Evolutionary conservation across 1,284 basidiomycete genomes (phyloP).

Genomic region (Cryptococcus sp.): DNA sequence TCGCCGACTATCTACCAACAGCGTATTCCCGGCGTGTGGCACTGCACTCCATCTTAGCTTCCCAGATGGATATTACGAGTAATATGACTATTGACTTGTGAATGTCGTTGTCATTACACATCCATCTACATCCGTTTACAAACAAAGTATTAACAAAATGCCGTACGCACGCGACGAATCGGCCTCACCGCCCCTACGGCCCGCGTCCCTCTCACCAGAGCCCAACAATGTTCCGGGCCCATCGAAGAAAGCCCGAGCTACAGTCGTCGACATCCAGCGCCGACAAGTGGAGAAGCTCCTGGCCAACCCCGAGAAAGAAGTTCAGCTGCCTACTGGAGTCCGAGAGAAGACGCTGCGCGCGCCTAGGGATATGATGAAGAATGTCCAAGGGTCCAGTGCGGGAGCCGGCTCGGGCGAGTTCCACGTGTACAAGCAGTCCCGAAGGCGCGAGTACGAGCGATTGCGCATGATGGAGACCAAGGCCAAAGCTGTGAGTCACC

Average conservation of each 20-base stretch:
- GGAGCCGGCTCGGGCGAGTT: slow-evolving; percentile 90
- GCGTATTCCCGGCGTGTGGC: too few species aligned
- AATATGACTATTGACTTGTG: too few species aligned
- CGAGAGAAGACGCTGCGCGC: slow-evolving; percentile 68
- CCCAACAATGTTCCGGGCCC: slow-evolving; percentile 10
- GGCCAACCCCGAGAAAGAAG: slow-evolving; percentile 79
- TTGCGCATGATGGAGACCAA: slow-evolving; percentile 87
- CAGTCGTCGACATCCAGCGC: slow-evolving; percentile 19
- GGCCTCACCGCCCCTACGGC: slow-evolving; percentile 5
- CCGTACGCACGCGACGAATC: neutral
- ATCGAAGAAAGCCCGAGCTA: slow-evolving; percentile 10
- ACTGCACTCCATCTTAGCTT: too few species aligned
- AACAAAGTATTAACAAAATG: neutral
- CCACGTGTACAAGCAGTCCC: slow-evolving; percentile 95
- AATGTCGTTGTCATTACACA: too few species aligned
- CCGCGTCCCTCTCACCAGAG: slow-evolving; percentile 5
- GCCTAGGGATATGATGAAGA: slow-evolving; percentile 96
- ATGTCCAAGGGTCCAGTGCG: slow-evolving; percentile 89
- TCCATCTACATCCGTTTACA: too few species aligned
- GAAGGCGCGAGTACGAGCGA: slow-evolving; percentile 92
- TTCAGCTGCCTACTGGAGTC: slow-evolving; percentile 66
- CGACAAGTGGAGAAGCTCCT: slow-evolving; percentile 66
- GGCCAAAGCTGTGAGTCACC: slow-evolving; percentile 65
- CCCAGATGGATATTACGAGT: too few species aligned
- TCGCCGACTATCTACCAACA: too few species aligned